Evolutionary conservation across 176 grass and related monocot species (phyloP).

Genomic region (Rhipidocladum racemiflorum): DNA sequence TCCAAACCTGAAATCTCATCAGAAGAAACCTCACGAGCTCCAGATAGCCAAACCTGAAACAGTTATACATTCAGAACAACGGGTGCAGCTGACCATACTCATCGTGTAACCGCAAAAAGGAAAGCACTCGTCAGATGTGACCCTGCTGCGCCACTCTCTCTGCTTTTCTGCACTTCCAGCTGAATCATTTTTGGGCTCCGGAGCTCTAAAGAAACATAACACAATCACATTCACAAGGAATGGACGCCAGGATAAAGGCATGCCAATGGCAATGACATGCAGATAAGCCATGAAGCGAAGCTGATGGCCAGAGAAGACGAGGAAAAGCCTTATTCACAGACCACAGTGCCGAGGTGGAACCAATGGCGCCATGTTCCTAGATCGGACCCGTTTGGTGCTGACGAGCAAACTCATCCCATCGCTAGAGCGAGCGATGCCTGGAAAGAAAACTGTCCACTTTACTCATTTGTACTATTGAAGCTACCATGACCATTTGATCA

Average conservation of each 20-base stretch:
- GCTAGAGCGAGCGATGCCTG: neutral
- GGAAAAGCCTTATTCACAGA: constrained; percentile 54
- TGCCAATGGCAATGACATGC: constrained; percentile 7
- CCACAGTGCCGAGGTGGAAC: constrained; percentile 1
- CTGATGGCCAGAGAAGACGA: constrained; percentile 26
- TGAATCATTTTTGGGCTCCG: constrained; percentile 25
- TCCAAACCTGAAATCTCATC: constrained; percentile 24
- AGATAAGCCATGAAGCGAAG: constrained; percentile 10
- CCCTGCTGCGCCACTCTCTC: neutral
- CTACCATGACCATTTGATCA: constrained; percentile 42
- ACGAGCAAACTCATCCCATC: constrained; percentile 21
- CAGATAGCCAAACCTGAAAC: constrained; percentile 8
- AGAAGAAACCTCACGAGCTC: neutral
- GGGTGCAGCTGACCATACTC: constrained; percentile 3
- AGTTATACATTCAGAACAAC: constrained; percentile 15
- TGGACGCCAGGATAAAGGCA: constrained; percentile 35
- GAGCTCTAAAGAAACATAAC: constrained; percentile 21
- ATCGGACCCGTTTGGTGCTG: constrained; percentile 17
- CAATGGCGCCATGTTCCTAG: constrained; percentile 3
- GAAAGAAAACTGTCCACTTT: neutral
- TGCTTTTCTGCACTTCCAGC: constrained; percentile 14
- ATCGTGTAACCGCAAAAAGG: constrained; percentile 2
- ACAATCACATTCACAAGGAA: constrained; percentile 45
- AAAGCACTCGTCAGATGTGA: constrained; percentile 19
- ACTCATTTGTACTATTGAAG: constrained; percentile 80